phyloP scores from a whole-genome alignment of 306 rosid genomes.

The Casuarina cunninghamiana region DNA sequence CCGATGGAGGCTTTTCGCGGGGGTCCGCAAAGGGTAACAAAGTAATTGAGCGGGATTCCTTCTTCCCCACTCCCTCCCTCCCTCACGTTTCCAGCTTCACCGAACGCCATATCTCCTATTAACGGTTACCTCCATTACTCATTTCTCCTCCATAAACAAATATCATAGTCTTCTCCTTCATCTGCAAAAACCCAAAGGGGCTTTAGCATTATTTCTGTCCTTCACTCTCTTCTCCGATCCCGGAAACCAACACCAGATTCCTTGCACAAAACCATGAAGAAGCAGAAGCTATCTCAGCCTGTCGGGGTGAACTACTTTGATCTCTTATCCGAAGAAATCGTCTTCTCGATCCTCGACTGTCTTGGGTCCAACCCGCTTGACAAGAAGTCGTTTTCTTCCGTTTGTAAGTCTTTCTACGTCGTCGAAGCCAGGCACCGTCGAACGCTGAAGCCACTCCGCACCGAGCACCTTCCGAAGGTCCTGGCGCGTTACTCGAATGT shows the following conservation, averaged over 20 bases:
- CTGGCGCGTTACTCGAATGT: constrained; percentile 50
- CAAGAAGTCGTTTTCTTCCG: constrained; percentile 64
- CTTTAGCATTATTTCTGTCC: neutral
- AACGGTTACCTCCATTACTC: constrained; percentile 33
- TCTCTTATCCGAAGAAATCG: constrained; percentile 68
- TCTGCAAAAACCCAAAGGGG: neutral
- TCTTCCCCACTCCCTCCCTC: constrained; percentile 21
- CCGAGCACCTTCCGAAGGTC: constrained; percentile 51
- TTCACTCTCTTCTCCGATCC: neutral
- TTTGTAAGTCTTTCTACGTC: constrained; percentile 54
- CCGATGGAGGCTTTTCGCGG: neutral
- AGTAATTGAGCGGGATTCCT: constrained; percentile 20
- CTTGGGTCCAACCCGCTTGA: constrained; percentile 44
- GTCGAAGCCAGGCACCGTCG: constrained; percentile 76
- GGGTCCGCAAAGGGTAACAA: constrained; percentile 29
- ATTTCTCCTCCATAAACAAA: neutral
- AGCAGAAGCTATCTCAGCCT: constrained; percentile 26
- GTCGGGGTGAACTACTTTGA: constrained; percentile 40
- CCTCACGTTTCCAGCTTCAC: constrained; percentile 5
- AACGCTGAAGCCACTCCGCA: constrained; percentile 59
- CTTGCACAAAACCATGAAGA: constrained; percentile 42
- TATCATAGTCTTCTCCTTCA: neutral
- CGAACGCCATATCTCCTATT: constrained; percentile 26
- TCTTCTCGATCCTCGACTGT: constrained; percentile 64
- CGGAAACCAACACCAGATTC: neutral